Evolutionary conservation across 1,139 yeast species (phyloP).

Genomic region (Hyphopichia fennica): DNA sequence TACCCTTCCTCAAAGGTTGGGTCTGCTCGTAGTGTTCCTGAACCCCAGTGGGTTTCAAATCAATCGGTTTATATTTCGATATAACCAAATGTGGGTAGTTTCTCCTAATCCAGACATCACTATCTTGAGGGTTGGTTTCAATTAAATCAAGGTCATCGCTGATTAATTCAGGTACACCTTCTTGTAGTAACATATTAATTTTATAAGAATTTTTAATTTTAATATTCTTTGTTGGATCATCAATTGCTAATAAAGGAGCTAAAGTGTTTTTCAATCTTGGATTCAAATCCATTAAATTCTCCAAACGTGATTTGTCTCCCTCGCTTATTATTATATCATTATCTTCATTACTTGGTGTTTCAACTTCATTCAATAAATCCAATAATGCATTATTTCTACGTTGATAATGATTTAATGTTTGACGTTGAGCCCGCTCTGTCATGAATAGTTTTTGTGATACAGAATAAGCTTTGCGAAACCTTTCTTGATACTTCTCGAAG

Average conservation of each 20-base stretch:
- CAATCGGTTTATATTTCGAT: conserved; percentile 35
- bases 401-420: conserved; percentile 33
- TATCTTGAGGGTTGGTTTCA: conserved; percentile 41
- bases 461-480: conserved; percentile 23
- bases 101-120: conserved; percentile 41
- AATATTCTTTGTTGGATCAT: not conserved
- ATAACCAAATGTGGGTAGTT: conserved; percentile 36
- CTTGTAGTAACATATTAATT: conserved; percentile 22
- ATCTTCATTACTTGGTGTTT: conserved; percentile 1
- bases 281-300: conserved; percentile 20
- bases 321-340: conserved; percentile 9
- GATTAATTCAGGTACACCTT: conserved; percentile 38
- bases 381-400: conserved; percentile 41
- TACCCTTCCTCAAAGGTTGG: conserved; percentile 11
- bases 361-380: conserved; percentile 27
- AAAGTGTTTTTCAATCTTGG: conserved; percentile 20
- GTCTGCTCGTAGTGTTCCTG: conserved; percentile 2
- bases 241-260: conserved; percentile 13
- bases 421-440: conserved; percentile 34
- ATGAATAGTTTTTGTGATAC: conserved; percentile 28
- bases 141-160: conserved; percentile 36
- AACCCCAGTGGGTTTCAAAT: conserved; percentile 16
- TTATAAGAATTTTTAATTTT: conserved; percentile 5
- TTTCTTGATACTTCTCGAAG: conserved; percentile 27
- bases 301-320: conserved; percentile 17